A percentile compares a stretch with the other conserved stretches of the same genome.
These are phyloP conservation scores for Sonneratia caseolaris DNA, from an alignment of 345 rosid species.

Conservation along the genomic window DNA sequence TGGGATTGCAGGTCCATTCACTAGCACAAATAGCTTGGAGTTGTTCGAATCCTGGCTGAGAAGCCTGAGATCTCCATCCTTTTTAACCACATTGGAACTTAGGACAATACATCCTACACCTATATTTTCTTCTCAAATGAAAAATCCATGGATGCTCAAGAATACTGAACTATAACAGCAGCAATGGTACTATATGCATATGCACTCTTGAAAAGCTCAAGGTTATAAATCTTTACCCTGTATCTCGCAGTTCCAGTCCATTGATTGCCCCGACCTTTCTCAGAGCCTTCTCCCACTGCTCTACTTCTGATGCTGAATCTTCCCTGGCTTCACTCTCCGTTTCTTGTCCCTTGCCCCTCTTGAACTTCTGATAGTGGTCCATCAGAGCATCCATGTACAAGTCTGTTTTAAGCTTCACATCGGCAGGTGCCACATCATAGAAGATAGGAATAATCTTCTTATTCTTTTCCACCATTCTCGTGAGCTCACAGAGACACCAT, in stretches of 20 bases:
- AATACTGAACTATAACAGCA: too few relatives aligned
- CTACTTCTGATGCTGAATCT: neutral
- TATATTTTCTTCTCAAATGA: too few relatives aligned
- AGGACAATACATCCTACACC: too few relatives aligned
- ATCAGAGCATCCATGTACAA: neutral
- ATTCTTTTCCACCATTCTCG: neutral
- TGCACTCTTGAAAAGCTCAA: too few relatives aligned
- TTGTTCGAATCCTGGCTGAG: too few relatives aligned
- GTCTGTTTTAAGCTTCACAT: neutral
- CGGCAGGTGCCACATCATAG: neutral
- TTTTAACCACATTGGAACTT: too few relatives aligned
- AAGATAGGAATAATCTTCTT: conserved; percentile 2
- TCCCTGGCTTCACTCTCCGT: neutral
- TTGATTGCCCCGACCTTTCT: neutral
- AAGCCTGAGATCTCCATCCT: too few relatives aligned
- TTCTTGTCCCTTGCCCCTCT: neutral
- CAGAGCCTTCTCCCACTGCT: neutral
- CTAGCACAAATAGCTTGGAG: too few relatives aligned
- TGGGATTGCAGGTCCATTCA: too few relatives aligned
- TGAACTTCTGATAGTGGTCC: neutral
- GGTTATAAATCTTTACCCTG: neutral
- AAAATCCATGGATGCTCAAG: too few relatives aligned
- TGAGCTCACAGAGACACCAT: conserved; percentile 1
- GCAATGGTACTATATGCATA: accelerated
- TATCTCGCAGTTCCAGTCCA: neutral